Conservation (phyloP, 2,329 filamentous ascomycete genomes). For the Calonectria naviculata region DNA sequence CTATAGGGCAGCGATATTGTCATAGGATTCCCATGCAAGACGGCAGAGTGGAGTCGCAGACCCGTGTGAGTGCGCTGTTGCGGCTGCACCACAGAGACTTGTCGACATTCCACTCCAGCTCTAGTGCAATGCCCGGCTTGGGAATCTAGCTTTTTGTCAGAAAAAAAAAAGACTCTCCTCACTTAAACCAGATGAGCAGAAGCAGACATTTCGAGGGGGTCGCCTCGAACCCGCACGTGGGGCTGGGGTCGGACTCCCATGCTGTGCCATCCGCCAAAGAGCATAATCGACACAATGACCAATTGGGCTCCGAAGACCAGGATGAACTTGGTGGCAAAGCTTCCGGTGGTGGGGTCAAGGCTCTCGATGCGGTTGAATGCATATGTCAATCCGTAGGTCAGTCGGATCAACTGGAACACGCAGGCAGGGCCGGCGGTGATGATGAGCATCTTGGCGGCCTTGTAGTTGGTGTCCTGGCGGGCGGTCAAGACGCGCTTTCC, state of each 20-base stretch:
- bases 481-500: conserved; percentile 5
- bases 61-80: background rate
- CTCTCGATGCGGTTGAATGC: background rate
- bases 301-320: conserved; percentile 13
- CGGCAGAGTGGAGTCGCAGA: background rate
- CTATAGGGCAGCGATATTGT: background rate
- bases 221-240: background rate
- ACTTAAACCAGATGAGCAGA: background rate
- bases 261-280: conserved; percentile 21
- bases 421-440: conserved; percentile 7
- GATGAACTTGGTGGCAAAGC: conserved; percentile 12
- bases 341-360: conserved; percentile 9
- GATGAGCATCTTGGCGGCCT: conserved; percentile 9
- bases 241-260: background rate
- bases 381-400: conserved; percentile 20
- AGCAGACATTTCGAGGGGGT: conserved; percentile 2
- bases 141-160: background rate
- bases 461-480: conserved; percentile 14
- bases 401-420: conserved; percentile 17
- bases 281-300: background rate
- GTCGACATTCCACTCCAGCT: background rate
- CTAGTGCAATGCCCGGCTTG: background rate
- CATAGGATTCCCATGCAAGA: background rate
- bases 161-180: background rate
- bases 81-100: background rate